Base-by-base conservation (phyloP, 495 filamentous ascomycete genomes). In the Collariella sp. region DNA sequence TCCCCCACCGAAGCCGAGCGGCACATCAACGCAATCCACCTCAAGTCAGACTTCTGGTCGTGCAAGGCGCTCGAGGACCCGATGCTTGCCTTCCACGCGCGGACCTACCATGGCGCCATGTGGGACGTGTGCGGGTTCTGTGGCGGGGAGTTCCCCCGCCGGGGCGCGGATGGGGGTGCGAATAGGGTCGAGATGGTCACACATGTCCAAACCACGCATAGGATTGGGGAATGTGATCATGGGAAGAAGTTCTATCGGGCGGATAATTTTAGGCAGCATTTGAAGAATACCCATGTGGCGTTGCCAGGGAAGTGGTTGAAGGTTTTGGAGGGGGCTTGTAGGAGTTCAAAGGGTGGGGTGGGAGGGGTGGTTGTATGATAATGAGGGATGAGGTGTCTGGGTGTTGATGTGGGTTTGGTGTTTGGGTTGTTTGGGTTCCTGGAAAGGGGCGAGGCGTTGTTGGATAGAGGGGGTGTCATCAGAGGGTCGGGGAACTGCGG, bases 1-100 rank as follows among this genome's bases (percentile, higher is more conserved):
- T 88, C 88, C 66, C 91, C 90, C 59, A 91, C 91, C 57, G 89
- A 95, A 72, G 87, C 88, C 18, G 89, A 93, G 62, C 80, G 89
- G 12, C 89, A 95, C 66, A 83, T 89, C 63, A 95, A 93, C 54
- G 90, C 87, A 0, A 80, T 95, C 20, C 89, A 95, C 63, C 75
- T 93, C n/a, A 83, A 89, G 34, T 81, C 79, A 19, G 83, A 93
- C 63, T 90, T 83, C 9, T 95, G 89, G 89, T 89, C 88, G 0
- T 95, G 89, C 64, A 83, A 83, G 11, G 81, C 83, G 3, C 76
- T 88, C 19, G 71, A 46, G 29, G 47, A 56, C 18, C 49, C 55
- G 3, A 75, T 31, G 57, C 72, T 79, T 5, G 84, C 85, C 1
- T 95, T 89, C 65, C 85, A 89, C 55, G 69, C 76, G 23, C 84